A percentile compares a stretch with the other conserved stretches of the same genome.
Evolutionary conservation across 148 eudicot species (phyloP).

Genomic region (Rhododendron griersonianum): DNA sequence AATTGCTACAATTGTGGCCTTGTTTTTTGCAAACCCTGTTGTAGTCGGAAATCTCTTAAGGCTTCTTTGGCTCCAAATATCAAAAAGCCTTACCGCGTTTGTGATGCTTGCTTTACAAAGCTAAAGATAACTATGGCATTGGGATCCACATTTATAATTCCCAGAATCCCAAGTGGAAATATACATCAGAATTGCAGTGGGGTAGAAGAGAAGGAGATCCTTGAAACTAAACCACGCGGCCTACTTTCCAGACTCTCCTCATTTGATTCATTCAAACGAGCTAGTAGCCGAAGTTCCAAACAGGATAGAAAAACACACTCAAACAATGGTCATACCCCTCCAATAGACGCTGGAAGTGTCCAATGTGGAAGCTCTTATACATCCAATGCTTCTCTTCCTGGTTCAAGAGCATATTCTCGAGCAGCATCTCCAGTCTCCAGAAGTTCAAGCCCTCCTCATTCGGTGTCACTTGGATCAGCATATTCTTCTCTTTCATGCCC

Average conservation of each 20-base stretch:
- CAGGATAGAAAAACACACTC: conserved; percentile 42
- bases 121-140: conserved; percentile 36
- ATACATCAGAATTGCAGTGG: conserved; percentile 28
- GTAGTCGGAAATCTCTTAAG: conserved; percentile 50
- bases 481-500: conserved; percentile 30
- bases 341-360: conserved; percentile 31
- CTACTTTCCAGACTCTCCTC: conserved; percentile 38
- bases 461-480: conserved; percentile 34
- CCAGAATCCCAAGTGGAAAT: conserved; percentile 42
- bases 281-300: conserved; percentile 32
- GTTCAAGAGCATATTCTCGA: conserved; percentile 46
- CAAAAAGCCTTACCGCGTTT: conserved; percentile 66
- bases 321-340: conserved; percentile 36
- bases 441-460: conserved; percentile 50
- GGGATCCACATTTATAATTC: conserved; percentile 25
- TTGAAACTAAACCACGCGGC: conserved; percentile 21
- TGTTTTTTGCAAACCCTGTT: conserved; percentile 63
- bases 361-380: conserved; percentile 32
- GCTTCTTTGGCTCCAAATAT: conserved; percentile 71
- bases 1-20: conserved; percentile 79
- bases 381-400: conserved; percentile 48
- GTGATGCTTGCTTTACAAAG: conserved; percentile 63
- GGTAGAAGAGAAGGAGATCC: conserved; percentile 23
- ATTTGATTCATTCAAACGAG: conserved; percentile 38
- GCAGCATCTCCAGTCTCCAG: conserved; percentile 55